Evolutionary conservation across 2,329 filamentous ascomycete genomes (phyloP), one percentile per base, ranked within the genome.

Genomic region (Penicillium occitanis): DNA sequence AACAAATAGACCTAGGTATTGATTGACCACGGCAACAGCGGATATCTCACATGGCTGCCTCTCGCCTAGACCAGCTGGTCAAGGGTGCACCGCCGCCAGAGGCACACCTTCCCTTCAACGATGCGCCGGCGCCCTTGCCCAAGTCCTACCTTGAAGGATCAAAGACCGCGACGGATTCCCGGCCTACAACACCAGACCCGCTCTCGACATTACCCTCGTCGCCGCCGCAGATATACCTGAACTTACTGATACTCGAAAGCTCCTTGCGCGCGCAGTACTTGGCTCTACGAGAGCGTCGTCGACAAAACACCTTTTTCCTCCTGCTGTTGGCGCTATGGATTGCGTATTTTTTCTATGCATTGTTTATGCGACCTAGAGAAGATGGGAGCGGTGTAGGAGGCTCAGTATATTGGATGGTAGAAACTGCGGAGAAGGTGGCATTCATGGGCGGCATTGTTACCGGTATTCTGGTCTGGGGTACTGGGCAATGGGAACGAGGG

Each of bases 161-260:
- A 55, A 68, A 69, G 37, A 71, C 80, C 80, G 62, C 71, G 80
- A 79, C 73, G 77, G 82, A 72, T 80, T 83, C 74, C 71, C 82
- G 69, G 71, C 81, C 69, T 70, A 81, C 71, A 73, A 76, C 81
- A 66, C 78, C 80, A 66, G 92, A 96, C 76, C 92, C 92, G 33
- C 86, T 94, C 69, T 89, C 88, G 72, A 88, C 90, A 68, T 88
- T 94, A 17, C 93, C 93, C n/a, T 94, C 91, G 75, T 92, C 92
- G 17, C 93, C 93, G 55, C 92, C 92, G 64, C 95, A 97, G 83
- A 97, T 99, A 75, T 99, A 99, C 81, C 88, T 99, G 73, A 99
- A 99, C 79, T 90, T 99, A 28, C 87, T 99, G 67, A 96, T 99
- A 73, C 91, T 99, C 78, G 95, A 99, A 78, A 93, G 92, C 59